Base-by-base conservation (phyloP, 2,329 filamentous ascomycete genomes). In the Botrytis aclada region DNA sequence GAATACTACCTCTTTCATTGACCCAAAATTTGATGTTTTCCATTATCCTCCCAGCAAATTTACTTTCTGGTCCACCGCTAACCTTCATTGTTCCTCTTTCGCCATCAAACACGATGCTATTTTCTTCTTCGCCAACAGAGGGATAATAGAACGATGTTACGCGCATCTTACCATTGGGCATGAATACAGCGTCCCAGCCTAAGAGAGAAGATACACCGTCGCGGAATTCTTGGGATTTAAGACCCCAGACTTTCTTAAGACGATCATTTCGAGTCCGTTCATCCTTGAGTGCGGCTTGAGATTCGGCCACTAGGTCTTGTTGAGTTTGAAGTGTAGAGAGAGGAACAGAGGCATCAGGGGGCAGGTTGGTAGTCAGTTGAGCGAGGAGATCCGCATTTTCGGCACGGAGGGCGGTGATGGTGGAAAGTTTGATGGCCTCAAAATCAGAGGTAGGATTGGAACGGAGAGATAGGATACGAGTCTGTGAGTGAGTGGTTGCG, bases 51-150 rank as follows among this genome's bases (percentile, higher is more conserved):
- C 88, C 84, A 1, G 95, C 96, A 82, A 99, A 99, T 20, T 89
- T 87, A 80, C 93, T 97, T 80, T 93, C 88, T 1, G 94, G 93
- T 0, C 96, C 96, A 1, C 96, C 96, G 47, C 92, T 93, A 73
- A 99, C 93, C 86, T 99, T 99, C 96, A 99, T 99, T 1, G 95
- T 98, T 12, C 95, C 96, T 73, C 92, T 90, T 83, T 98, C 94
- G 69, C 94, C 94, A 82, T 97, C 94, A 81, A 98, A 98, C 0
- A 97, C 89, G 74, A 92, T 91, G 73, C 87, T 89, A 77, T 91
- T 91, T 81, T 92, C 90, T 29, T 92, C 89, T 10, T 86, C 80
- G 81, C 89, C 83, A 74, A 83, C 82, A 3, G 88, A 90, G 0
- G 94, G 92, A 80, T 92, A 93, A 80, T 95, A 97, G 76, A 95